phyloP scores from a whole-genome alignment of 192 early-diverging fungal genomes.

The Diversispora eburnea region DNA sequence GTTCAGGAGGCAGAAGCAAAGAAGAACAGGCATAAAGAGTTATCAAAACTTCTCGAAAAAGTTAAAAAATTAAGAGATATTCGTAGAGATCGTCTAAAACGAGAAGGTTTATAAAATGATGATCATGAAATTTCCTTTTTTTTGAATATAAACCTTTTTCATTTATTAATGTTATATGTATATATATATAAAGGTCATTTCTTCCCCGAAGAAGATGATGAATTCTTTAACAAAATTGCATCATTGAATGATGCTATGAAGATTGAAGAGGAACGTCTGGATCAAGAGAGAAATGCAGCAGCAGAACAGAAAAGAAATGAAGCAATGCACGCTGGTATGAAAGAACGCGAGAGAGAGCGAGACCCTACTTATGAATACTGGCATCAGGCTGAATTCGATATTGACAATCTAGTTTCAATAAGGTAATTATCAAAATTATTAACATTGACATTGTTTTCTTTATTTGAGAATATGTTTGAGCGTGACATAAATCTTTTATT shows the following conservation, averaged over 20 bases:
- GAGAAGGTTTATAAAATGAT: slow-evolving; percentile 23
- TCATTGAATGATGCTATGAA: slow-evolving; percentile 31
- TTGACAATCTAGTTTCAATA: slow-evolving; percentile 27
- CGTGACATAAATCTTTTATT: background rate
- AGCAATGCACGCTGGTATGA: slow-evolving; percentile 29
- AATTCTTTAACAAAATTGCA: slow-evolving; percentile 34
- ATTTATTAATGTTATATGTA: background rate
- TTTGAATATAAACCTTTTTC: background rate
- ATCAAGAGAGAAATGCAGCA: slow-evolving; percentile 25
- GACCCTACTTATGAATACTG: slow-evolving; percentile 31
- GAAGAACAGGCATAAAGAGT: slow-evolving; percentile 29
- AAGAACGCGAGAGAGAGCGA: slow-evolving; percentile 31
- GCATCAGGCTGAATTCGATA: slow-evolving; percentile 31
- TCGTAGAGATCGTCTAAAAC: slow-evolving; percentile 32
- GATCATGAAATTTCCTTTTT: background rate
- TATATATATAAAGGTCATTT: slow-evolving; percentile 32
- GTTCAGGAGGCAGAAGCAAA: slow-evolving; percentile 29
- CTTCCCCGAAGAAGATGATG: slow-evolving; percentile 37
- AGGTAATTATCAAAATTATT: background rate
- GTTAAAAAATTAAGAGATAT: slow-evolving; percentile 30
- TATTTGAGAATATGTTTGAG: background rate
- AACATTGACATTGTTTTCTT: background rate
- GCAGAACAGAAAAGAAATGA: slow-evolving; percentile 27
- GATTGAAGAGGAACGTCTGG: slow-evolving; percentile 24
- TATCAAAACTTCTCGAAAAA: slow-evolving; percentile 29